Conservation (phyloP, 2,329 filamentous ascomycete genomes). For the Pestalotiopsis sp. region DNA sequence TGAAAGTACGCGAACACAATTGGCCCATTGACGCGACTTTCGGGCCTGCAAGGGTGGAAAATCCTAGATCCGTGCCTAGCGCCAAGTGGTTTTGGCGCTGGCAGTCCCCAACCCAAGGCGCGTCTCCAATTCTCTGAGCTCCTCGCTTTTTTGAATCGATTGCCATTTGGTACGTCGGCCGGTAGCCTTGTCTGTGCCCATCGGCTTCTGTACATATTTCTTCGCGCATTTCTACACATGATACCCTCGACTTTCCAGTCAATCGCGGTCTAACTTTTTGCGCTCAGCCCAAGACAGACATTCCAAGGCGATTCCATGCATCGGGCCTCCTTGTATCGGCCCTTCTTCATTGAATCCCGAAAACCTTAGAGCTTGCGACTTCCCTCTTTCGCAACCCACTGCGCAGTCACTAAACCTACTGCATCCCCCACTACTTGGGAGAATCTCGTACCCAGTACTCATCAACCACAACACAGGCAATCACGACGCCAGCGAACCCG, state of each 20-base stretch:
- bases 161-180: not conserved
- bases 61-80: not conserved
- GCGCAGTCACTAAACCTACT: too few species aligned
- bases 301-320: not conserved
- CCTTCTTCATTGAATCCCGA: too few species aligned
- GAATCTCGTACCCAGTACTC: not conserved
- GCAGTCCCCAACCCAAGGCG: not conserved
- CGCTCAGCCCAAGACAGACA: not conserved
- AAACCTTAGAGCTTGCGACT: too few species aligned
- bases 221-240: not conserved
- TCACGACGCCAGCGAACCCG: not conserved
- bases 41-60: not conserved
- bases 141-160: not conserved
- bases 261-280: not conserved
- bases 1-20: too few species aligned
- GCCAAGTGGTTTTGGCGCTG: not conserved
- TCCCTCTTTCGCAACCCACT: too few species aligned
- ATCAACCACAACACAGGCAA: not conserved
- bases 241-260: not conserved
- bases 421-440: too few species aligned
- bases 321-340: too few species aligned
- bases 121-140: not conserved
- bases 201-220: not conserved
- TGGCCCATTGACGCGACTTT: too few species aligned
- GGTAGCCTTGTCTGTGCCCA: not conserved